These are phyloP conservation scores for Fonsecaea erecta DNA, from an alignment of 2,329 filamentous ascomycete species.

Conservation along the genomic window DNA sequence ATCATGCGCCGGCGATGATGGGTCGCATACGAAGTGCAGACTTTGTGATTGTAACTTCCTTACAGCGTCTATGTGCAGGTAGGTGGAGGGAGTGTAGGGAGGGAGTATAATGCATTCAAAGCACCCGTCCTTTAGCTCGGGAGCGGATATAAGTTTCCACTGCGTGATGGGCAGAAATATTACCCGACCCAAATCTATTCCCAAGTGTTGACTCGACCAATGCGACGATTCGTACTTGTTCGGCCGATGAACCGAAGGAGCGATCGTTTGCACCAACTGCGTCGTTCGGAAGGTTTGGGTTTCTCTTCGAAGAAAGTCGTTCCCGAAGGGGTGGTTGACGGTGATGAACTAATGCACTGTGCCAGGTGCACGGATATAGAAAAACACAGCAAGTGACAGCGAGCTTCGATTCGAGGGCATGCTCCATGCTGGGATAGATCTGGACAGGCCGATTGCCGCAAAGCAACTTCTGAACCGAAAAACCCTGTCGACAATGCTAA, in stretches of 20 bases:
- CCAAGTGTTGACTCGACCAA: background rate
- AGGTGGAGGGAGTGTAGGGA: too few species aligned
- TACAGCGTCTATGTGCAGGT: background rate
- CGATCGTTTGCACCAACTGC: background rate
- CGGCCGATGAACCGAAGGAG: background rate
- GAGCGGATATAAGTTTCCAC: background rate
- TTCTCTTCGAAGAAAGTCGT: background rate
- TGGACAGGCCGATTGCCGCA: too few species aligned
- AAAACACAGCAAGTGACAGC: background rate
- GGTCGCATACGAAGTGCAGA: background rate
- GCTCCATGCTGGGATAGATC: too few species aligned
- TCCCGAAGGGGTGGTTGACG: background rate
- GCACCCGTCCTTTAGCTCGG: too few species aligned
- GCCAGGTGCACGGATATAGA: background rate
- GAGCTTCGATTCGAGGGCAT: background rate
- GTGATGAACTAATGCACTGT: background rate
- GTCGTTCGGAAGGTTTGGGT: background rate
- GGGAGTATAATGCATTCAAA: too few species aligned
- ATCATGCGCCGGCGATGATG: background rate
- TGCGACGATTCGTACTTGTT: background rate
- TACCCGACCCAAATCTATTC: background rate
- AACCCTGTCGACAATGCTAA: background rate
- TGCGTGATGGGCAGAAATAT: background rate
- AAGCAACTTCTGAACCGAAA: background rate
- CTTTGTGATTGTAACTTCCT: background rate